Evolutionary conservation across 108 stramenopile species (phyloP).

Genomic region (Skeletonema tropicum): DNA sequence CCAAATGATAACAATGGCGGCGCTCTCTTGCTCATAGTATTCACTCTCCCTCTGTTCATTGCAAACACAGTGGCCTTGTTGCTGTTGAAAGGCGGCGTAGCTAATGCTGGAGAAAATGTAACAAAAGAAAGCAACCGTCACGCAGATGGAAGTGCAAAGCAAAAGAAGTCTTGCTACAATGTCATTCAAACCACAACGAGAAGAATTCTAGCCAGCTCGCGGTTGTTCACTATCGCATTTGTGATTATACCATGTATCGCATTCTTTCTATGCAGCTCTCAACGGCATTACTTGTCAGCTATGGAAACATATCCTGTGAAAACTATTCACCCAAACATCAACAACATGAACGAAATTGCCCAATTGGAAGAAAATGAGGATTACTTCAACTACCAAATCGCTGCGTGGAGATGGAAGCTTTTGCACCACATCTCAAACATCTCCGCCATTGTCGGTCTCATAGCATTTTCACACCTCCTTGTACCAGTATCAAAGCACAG

Average conservation of each 20-base stretch:
- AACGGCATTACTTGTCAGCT: background rate
- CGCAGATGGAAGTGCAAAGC: too few species aligned
- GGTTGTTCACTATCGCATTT: background rate
- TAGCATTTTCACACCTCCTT: conserved; percentile 44
- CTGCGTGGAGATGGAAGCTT: background rate
- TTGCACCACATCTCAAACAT: conserved; percentile 43
- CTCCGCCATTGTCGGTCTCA: conserved; percentile 57
- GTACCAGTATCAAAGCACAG: conserved; percentile 57
- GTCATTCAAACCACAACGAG: background rate
- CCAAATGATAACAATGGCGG: background rate
- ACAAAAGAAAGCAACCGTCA: background rate
- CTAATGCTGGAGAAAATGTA: background rate
- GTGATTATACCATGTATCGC: background rate
- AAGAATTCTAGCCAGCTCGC: background rate
- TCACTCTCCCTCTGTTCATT: conserved; percentile 11
- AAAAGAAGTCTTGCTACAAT: background rate
- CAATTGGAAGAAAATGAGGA: conserved; percentile 2
- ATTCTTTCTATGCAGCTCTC: background rate
- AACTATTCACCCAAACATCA: background rate
- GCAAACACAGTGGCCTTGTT: conserved; percentile 7
- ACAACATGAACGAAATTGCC: background rate
- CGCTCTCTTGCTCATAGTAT: conserved; percentile 8
- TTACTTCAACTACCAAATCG: background rate
- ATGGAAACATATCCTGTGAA: background rate
- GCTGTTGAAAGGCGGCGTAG: background rate